phyloP scores from a whole-genome alignment of 1,139 yeast species.

The Scheffersomyces lignicola region DNA sequence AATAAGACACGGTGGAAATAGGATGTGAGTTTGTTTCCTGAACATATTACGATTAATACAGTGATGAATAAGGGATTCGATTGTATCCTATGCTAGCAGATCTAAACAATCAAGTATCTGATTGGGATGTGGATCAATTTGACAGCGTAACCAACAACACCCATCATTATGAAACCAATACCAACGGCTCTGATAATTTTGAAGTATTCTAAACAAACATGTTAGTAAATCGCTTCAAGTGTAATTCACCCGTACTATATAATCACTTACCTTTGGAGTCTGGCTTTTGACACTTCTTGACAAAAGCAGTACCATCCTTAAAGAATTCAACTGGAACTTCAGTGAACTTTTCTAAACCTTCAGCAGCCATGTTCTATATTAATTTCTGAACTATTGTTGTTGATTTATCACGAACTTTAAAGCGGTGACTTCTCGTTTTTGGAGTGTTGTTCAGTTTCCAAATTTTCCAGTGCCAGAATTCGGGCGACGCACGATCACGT shows the following conservation, averaged over 20 bases:
- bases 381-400: no score
- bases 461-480: no score
- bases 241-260: background rate
- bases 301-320: constrained; percentile 86
- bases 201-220: constrained; percentile 55
- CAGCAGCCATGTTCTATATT: constrained; percentile 45
- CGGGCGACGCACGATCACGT: no score
- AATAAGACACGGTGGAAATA: no score
- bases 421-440: background rate
- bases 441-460: constrained; percentile 1
- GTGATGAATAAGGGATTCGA: no score
- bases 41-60: no score
- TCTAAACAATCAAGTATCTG: constrained; percentile 90
- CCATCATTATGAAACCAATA: constrained; percentile 95
- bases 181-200: constrained; percentile 95
- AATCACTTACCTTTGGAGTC: constrained; percentile 65
- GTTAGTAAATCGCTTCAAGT: background rate
- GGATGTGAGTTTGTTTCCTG: no score
- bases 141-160: constrained; percentile 94
- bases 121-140: constrained; percentile 95
- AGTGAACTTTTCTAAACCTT: constrained; percentile 77
- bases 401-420: no score
- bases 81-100: background rate
- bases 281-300: constrained; percentile 92
- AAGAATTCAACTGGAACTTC: constrained; percentile 91